phyloP scores from a whole-genome alignment of 2,329 filamentous ascomycete species.

The Alternaria brassicicola region DNA sequence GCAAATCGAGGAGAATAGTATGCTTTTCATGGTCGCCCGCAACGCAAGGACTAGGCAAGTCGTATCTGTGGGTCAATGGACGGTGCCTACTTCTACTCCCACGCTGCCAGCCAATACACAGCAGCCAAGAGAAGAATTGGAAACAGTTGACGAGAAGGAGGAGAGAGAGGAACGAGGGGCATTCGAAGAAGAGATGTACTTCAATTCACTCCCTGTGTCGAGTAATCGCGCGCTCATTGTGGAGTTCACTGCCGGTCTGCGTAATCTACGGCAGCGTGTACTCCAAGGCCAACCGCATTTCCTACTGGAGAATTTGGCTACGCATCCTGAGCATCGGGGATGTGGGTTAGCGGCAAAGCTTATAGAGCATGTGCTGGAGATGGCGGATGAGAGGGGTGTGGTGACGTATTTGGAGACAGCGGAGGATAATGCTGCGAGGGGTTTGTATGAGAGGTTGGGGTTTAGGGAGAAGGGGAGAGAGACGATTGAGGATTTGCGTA shows the following conservation, averaged over 20 bases:
- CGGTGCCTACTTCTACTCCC: constrained; percentile 8
- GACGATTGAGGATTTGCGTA: constrained; percentile 25
- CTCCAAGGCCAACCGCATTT: constrained; percentile 25
- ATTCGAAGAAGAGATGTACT: constrained; percentile 32
- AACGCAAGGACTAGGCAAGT: constrained; percentile 10
- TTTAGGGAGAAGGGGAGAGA: constrained; percentile 30
- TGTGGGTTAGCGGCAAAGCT: constrained; percentile 31
- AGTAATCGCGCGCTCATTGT: constrained; percentile 38
- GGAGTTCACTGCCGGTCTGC: constrained; percentile 25
- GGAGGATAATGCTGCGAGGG: constrained; percentile 30
- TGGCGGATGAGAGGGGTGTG: constrained; percentile 25
- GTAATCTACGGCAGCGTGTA: constrained; percentile 17
- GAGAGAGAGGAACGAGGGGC: constrained; percentile 29
- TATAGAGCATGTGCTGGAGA: constrained; percentile 17
- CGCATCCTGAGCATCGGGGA: constrained; percentile 32
- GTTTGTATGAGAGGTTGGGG: constrained; percentile 33
- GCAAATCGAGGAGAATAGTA: constrained; percentile 18
- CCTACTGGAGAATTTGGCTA: constrained; percentile 37
- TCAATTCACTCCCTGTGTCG: constrained; percentile 23
- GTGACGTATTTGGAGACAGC: constrained; percentile 37
- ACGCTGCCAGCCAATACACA: not conserved
- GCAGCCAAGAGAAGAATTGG: constrained; percentile 23
- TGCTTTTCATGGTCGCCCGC: constrained; percentile 23
- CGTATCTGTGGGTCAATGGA: constrained; percentile 40
- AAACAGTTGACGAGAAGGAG: constrained; percentile 16